Evolutionary conservation across 2,329 filamentous ascomycete species (phyloP).

Genomic region (Cercospora sp.): DNA sequence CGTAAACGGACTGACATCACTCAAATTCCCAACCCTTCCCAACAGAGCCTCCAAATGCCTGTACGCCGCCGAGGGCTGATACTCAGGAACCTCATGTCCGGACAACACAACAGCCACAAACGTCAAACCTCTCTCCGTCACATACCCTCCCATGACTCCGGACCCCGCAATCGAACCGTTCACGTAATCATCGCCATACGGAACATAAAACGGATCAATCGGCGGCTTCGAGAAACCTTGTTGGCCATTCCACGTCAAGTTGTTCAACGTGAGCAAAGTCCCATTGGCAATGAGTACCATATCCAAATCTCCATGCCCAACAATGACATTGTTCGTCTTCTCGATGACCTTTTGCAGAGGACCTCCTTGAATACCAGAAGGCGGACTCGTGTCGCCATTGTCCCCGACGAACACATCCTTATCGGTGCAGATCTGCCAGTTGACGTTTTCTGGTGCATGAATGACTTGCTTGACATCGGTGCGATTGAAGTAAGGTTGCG

Average conservation of each 20-base stretch:
- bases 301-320: constrained; percentile 46
- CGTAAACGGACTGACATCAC: constrained; percentile 23
- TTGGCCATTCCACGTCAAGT: constrained; percentile 56
- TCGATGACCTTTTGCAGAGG: constrained; percentile 34
- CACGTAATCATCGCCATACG: constrained; percentile 48
- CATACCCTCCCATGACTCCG: constrained; percentile 46
- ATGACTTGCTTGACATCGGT: constrained; percentile 54
- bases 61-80: constrained; percentile 47
- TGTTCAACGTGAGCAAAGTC: constrained; percentile 55
- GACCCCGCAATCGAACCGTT: constrained; percentile 43
- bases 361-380: constrained; percentile 25
- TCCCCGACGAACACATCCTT: constrained; percentile 20
- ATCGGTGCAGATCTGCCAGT: constrained; percentile 41
- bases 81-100: constrained; percentile 48
- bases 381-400: constrained; percentile 19
- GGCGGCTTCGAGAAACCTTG: constrained; percentile 51
- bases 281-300: constrained; percentile 53
- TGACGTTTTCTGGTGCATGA: constrained; percentile 40
- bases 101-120: constrained; percentile 47
- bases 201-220: constrained; percentile 43
- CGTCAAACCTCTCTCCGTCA: constrained; percentile 47
- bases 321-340: constrained; percentile 37
- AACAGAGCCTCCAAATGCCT: constrained; percentile 47
- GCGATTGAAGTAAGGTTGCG: constrained; percentile 52
- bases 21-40: constrained; percentile 38